These are phyloP conservation scores for Coemansia sp. DNA, from an alignment of 192 early-diverging fungal genomes.

Conservation along the genomic window DNA sequence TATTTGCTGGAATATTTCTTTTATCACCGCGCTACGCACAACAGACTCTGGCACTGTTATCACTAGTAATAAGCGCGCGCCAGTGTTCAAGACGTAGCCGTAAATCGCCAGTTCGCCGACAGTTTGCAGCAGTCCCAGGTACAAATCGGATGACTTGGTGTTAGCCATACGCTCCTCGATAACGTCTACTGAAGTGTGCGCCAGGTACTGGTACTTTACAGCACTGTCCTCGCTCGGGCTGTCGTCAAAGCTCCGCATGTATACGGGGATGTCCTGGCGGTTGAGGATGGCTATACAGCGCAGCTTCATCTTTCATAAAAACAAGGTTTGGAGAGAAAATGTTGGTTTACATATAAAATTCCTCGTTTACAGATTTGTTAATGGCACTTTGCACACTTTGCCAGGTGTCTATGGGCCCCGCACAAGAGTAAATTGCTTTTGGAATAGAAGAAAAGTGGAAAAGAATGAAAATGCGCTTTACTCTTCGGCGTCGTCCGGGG, in stretches of 20 bases:
- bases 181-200: conserved; percentile 87
- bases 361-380: background rate
- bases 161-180: conserved; percentile 62
- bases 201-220: conserved; percentile 87
- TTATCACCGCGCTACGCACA: conserved; percentile 67
- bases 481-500: conserved; percentile 23
- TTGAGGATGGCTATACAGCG: conserved; percentile 37
- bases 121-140: conserved; percentile 81
- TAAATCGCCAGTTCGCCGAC: conserved; percentile 90
- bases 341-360: background rate
- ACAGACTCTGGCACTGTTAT: conserved; percentile 73
- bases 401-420: background rate
- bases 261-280: conserved; percentile 81
- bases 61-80: conserved; percentile 70
- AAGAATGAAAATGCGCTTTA: background rate
- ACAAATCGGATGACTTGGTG: conserved; percentile 70
- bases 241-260: conserved; percentile 73
- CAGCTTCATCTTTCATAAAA: conserved; percentile 20
- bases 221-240: conserved; percentile 59
- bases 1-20: conserved; percentile 73
- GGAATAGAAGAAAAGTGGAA: background rate
- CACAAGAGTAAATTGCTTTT: background rate
- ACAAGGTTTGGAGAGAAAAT: background rate
- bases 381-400: background rate
- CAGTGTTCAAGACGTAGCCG: conserved; percentile 88